These are phyloP conservation scores for Xylaria sp. DNA, from an alignment of 2,329 filamentous ascomycete genomes.

Conservation along the genomic window DNA sequence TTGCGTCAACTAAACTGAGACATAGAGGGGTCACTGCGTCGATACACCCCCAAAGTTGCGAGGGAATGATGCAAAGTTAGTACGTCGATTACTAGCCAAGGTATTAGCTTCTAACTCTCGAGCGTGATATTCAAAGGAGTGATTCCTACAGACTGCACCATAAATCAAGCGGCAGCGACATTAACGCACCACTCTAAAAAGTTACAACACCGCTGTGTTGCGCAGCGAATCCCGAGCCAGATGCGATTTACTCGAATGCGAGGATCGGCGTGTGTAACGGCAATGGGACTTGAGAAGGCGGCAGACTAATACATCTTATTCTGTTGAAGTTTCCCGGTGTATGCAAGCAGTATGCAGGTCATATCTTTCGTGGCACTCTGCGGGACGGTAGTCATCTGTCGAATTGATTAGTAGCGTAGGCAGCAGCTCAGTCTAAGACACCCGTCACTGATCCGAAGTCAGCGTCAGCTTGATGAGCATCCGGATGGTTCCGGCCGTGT, in stretches of 20 bases:
- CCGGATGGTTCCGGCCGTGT: conserved; percentile 26
- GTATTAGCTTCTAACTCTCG: background rate
- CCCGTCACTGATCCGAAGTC: conserved; percentile 8
- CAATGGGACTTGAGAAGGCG: conserved; percentile 15
- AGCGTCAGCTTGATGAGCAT: conserved; percentile 27
- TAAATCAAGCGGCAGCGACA: background rate
- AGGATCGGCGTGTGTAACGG: conserved; percentile 21
- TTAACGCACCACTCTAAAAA: background rate
- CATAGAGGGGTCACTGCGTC: background rate
- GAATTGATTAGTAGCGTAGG: conserved; percentile 4
- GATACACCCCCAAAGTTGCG: background rate
- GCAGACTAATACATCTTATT: conserved; percentile 13
- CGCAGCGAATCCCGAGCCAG: conserved; percentile 4
- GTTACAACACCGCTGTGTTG: conserved; percentile 15
- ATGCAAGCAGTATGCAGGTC: conserved; percentile 32
- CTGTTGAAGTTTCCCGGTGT: conserved; percentile 10
- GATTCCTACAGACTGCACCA: background rate
- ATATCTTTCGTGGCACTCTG: conserved; percentile 14
- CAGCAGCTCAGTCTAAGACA: conserved; percentile 14
- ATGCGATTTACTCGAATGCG: conserved; percentile 6
- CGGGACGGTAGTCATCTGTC: conserved; percentile 7
- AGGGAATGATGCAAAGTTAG: background rate
- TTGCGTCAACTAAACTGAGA: conserved; percentile 4
- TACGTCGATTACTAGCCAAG: background rate
- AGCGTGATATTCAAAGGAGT: background rate